A percentile compares a stretch with the other conserved stretches of the same genome.
Conservation (phyloP, 371 early-diverging fungal species). For the Mortierella sp. region DNA sequence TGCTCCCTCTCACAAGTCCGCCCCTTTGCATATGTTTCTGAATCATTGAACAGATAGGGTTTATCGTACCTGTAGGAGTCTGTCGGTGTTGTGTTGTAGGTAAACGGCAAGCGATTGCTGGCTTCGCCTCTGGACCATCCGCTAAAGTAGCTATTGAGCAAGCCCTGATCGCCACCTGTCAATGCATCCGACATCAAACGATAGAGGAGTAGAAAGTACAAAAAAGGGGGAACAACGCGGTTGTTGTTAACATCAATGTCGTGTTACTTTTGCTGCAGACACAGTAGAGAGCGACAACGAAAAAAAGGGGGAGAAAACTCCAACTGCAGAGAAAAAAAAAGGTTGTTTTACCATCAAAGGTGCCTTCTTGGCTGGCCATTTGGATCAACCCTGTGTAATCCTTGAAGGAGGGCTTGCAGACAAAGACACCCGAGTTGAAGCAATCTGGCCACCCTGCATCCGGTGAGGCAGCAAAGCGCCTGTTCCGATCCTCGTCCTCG, state of each 20-base stretch:
- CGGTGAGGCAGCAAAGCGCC: constrained; percentile 81
- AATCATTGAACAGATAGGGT: constrained; percentile 17
- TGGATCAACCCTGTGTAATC: constrained; percentile 67
- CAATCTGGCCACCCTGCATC: constrained; percentile 95
- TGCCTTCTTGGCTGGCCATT: constrained; percentile 69
- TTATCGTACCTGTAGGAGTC: constrained; percentile 80
- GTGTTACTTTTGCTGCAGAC: not conserved
- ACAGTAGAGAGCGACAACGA: not conserved
- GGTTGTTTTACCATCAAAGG: constrained; percentile 79
- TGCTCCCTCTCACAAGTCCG: not conserved
- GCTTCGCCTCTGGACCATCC: constrained; percentile 78
- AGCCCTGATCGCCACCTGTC: constrained; percentile 95
- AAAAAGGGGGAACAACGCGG: not conserved
- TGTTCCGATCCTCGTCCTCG: constrained; percentile 63
- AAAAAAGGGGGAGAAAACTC: not conserved
- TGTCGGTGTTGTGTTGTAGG: constrained; percentile 92
- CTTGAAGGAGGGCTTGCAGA: constrained; percentile 72
- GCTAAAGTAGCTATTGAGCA: constrained; percentile 89
- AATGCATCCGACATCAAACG: not conserved
- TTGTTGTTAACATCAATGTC: not conserved
- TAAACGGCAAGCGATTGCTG: constrained; percentile 85
- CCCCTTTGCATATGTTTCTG: constrained; percentile 6
- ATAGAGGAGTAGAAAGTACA: constrained; percentile 13
- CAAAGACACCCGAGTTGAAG: constrained; percentile 97
- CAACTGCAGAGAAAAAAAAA: not conserved